Evolutionary conservation across 2,329 filamentous ascomycete genomes (phyloP).

Genomic region (Calcarisporium arbuscula): DNA sequence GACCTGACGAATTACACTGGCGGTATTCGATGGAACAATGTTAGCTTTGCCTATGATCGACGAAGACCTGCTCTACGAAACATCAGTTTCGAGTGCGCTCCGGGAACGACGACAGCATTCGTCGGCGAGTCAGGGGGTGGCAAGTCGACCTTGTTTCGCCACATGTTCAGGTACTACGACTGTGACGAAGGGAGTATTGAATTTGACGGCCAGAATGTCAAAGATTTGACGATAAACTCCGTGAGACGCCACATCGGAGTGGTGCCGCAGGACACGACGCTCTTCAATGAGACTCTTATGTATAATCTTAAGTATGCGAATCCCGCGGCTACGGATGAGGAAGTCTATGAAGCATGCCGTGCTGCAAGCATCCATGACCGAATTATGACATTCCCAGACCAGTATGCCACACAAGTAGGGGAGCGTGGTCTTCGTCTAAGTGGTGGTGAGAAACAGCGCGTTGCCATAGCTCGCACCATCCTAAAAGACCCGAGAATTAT

Average conservation of each 20-base stretch:
- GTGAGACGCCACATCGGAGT: slow-evolving; percentile 87
- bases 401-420: slow-evolving; percentile 84
- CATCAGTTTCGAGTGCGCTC: slow-evolving; percentile 76
- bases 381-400: slow-evolving; percentile 81
- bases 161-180: slow-evolving; percentile 97
- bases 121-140: slow-evolving; percentile 96
- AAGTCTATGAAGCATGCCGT: slow-evolving; percentile 74
- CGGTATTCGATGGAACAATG: slow-evolving; percentile 79
- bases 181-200: slow-evolving; percentile 71
- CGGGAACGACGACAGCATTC: slow-evolving; percentile 90
- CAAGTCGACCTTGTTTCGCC: slow-evolving; percentile 92
- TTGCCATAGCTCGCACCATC: slow-evolving; percentile 89
- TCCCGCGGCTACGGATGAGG: slow-evolving; percentile 69
- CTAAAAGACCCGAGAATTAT: slow-evolving; percentile 89
- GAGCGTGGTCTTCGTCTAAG: slow-evolving; percentile 82
- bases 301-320: slow-evolving; percentile 92
- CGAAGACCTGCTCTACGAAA: slow-evolving; percentile 80
- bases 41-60: slow-evolving; percentile 84
- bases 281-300: slow-evolving; percentile 93
- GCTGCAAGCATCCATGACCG: slow-evolving; percentile 91
- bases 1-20: slow-evolving; percentile 65
- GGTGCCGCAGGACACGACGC: slow-evolving; percentile 90
- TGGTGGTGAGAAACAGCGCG: slow-evolving; percentile 87
- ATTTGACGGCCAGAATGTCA: slow-evolving; percentile 78
- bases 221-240: slow-evolving; percentile 88